Conservation (phyloP, 768 basidiomycete species). For the Auricularia auricula-judae region DNA sequence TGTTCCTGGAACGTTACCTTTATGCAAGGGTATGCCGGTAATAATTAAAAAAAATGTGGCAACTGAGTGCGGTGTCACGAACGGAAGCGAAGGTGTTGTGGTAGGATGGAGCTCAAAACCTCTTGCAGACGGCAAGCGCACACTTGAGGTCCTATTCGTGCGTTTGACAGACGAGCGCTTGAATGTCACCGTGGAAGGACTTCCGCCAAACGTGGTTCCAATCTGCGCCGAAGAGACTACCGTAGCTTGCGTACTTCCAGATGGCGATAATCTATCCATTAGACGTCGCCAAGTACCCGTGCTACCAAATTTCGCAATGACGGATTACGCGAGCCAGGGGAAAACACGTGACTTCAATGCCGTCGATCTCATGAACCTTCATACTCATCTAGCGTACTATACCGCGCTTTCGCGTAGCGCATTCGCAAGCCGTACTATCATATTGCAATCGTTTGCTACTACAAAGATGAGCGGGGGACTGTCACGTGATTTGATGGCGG, state of each 20-base stretch:
- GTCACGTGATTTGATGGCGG: too few species aligned
- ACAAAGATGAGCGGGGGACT: too few species aligned
- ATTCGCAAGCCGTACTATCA: conserved; percentile 1
- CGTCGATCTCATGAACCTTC: neutral
- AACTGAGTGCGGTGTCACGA: neutral
- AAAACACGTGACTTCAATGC: neutral
- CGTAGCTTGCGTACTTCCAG: neutral
- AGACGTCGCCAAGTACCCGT: neutral
- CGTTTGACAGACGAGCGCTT: neutral
- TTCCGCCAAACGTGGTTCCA: neutral
- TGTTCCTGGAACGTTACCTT: neutral
- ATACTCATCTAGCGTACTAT: conserved; percentile 5
- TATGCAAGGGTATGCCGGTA: conserved; percentile 1
- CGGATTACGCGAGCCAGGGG: neutral
- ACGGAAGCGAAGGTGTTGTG: neutral
- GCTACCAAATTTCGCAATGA: conserved; percentile 2
- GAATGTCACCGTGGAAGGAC: too few species aligned
- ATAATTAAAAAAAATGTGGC: neutral
- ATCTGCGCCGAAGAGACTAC: neutral
- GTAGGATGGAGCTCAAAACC: neutral
- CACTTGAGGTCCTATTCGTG: neutral
- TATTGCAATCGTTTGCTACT: conserved; percentile 5
- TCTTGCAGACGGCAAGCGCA: neutral
- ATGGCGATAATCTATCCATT: neutral
- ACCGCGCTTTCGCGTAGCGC: conserved; percentile 7